Evolutionary conservation across 2,329 filamentous ascomycete species (phyloP).

Genomic region (Sarocladiaceae sp.): DNA sequence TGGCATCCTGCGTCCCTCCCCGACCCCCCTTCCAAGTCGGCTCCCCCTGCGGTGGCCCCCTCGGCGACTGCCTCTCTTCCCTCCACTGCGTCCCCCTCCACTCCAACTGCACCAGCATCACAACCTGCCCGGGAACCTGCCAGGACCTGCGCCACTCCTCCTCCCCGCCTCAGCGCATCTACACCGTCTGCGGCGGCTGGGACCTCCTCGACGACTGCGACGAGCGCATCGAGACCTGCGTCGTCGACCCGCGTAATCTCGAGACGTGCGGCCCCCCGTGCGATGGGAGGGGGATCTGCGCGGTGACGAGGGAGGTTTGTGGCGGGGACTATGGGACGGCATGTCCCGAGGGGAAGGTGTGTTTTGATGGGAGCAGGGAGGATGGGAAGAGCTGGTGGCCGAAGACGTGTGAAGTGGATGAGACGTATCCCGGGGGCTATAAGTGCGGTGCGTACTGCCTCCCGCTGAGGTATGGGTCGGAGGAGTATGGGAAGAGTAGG

Average conservation of each 20-base stretch:
- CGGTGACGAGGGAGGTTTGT: background rate
- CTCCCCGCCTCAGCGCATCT: background rate
- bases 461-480: background rate
- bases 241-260: background rate
- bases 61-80: too few relatives aligned
- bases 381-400: background rate
- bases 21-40: too few relatives aligned
- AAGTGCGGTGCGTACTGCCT: background rate
- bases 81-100: too few relatives aligned
- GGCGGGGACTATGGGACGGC: background rate
- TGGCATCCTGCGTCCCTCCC: too few relatives aligned
- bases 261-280: background rate
- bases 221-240: background rate
- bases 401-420: background rate
- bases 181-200: background rate
- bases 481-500: background rate
- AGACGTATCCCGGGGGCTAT: background rate
- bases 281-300: background rate
- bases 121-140: too few relatives aligned
- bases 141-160: too few relatives aligned
- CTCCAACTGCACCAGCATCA: too few relatives aligned
- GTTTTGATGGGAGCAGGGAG: background rate
- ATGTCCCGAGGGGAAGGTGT: background rate
- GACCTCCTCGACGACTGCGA: background rate
- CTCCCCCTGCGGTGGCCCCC: too few relatives aligned